Evolutionary conservation across 768 basidiomycete species (phyloP), one percentile per base, ranked within the genome.

Genomic region (Serendipita sp.): DNA sequence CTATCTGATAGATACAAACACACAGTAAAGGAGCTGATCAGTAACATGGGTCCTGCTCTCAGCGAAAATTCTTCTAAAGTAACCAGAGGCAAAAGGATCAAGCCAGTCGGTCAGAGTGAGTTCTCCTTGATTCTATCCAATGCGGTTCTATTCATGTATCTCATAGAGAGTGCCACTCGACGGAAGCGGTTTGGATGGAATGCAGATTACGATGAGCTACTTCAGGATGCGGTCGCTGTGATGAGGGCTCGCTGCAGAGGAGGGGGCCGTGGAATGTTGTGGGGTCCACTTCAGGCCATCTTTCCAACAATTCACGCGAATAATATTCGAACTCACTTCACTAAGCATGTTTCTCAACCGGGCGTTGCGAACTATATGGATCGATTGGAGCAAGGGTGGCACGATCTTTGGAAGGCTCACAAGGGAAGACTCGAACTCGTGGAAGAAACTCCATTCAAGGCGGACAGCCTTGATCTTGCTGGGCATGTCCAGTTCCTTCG

Each of bases 171-270:
- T 3, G 14, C 4, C 24, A 17, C 85, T 61, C 79, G 88, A 17
- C 80, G 83, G 53, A 78, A 85, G 62, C 67, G 73, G 7, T 90
- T 91, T 70, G 81, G 82, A 53, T 98, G 91, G 92, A 89, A 81
- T 62, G 73, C 79, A 43, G 89, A 94, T 58, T 90, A 85, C 62
- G 92, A 97, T 63, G 95, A 98, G 64, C 79, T 93, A 42, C 85
- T 86, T 26, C 81, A 86, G 61, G 95, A 98, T 69, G 85, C 86
- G 0, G 84, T 83, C 50, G 86, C 82, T 9, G 84, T 98, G 66
- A 81, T 97, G 63, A 81, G 81, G 67, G 86, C 85, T 38, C 85
- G 94, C 16, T 87, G 86, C 69, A 80, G 87, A 42, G 33, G 34
- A 13, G 70, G 74, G 63, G 71, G 77, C 16, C 74, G 79, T 34